A percentile compares a stretch with the other conserved stretches of the same genome.
Evolutionary conservation across 805 yeast species (phyloP).

Genomic region (Millerago galiae): DNA sequence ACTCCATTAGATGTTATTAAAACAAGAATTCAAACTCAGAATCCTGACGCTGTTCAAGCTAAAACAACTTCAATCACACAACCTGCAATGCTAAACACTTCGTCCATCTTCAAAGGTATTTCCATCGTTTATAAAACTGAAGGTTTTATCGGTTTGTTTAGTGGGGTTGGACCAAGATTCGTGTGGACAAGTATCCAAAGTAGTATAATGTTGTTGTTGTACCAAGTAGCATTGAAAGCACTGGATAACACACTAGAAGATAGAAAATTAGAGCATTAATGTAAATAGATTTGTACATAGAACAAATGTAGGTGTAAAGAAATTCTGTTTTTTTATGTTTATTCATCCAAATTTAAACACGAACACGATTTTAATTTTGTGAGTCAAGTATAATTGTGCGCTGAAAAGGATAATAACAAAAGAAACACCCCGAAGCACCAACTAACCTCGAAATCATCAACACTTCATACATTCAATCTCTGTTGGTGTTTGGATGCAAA

Average conservation of each 20-base stretch:
- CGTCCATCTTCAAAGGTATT: slow-evolving; percentile 47
- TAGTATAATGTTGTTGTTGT: slow-evolving; percentile 84
- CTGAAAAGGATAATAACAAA: too few relatives aligned
- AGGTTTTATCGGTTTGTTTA: slow-evolving; percentile 74
- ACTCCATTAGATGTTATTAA: slow-evolving; percentile 91
- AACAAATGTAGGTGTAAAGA: not conserved
- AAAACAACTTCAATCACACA: slow-evolving; percentile 8
- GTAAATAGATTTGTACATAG: not conserved
- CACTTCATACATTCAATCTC: too few relatives aligned
- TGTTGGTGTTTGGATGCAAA: too few relatives aligned
- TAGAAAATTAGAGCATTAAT: slow-evolving; percentile 1
- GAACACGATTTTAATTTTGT: not conserved
- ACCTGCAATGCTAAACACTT: slow-evolving; percentile 25
- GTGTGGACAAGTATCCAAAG: slow-evolving; percentile 97
- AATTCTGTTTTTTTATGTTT: not conserved
- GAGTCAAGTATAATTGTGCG: too few relatives aligned
- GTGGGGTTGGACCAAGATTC: slow-evolving; percentile 95
- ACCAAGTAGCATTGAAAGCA: slow-evolving; percentile 66
- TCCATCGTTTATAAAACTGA: slow-evolving; percentile 57
- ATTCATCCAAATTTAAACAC: not conserved
- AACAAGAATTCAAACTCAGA: slow-evolving; percentile 89
- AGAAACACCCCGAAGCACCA: too few relatives aligned
- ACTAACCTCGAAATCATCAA: too few relatives aligned
- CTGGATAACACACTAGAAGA: slow-evolving; percentile 19
- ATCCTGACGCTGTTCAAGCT: slow-evolving; percentile 18